Conservation (phyloP, 176 grass and related monocot species). For the Rhipidocladum racemiflorum region DNA sequence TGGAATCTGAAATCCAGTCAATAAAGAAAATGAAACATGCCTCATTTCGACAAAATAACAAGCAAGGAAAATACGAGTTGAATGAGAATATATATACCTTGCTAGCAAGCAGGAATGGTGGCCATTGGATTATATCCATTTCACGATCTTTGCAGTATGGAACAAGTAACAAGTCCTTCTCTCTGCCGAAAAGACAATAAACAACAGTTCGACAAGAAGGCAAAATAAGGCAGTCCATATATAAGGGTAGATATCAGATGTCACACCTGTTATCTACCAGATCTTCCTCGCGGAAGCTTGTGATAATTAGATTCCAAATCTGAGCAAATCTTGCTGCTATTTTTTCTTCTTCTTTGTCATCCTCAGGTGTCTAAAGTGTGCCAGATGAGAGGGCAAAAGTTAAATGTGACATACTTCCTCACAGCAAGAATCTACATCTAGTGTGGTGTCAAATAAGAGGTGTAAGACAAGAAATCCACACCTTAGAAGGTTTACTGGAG, state of each 20-base stretch:
- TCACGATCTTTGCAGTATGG: no score
- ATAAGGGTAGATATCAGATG: constrained; percentile 8
- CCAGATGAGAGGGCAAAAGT: constrained; percentile 1
- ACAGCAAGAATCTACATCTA: constrained; percentile 12
- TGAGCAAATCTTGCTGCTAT: constrained; percentile 82
- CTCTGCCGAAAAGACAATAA: constrained; percentile 39
- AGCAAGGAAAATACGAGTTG: constrained; percentile 16
- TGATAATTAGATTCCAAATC: constrained; percentile 97
- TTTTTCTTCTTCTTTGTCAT: constrained; percentile 57
- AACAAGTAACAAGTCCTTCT: no score
- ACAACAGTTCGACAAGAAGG: neutral
- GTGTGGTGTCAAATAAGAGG: constrained; percentile 10
- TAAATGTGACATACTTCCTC: constrained; percentile 8
- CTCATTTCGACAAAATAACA: neutral
- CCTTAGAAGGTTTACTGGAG: constrained; percentile 69
- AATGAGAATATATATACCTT: constrained; percentile 42
- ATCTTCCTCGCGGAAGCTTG: constrained; percentile 90
- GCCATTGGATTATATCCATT: no score
- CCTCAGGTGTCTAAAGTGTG: constrained; percentile 51
- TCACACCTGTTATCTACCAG: constrained; percentile 70
- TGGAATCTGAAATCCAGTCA: constrained; percentile 62
- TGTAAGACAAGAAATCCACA: constrained; percentile 32
- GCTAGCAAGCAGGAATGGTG: no score
- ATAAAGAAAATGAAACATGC: constrained; percentile 20
- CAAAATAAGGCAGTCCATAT: constrained; percentile 3